Evolutionary conservation across 176 grass and related monocot species (phyloP), one percentile per base, ranked within the genome.

Genomic region (Cenchrus purpureus): DNA sequence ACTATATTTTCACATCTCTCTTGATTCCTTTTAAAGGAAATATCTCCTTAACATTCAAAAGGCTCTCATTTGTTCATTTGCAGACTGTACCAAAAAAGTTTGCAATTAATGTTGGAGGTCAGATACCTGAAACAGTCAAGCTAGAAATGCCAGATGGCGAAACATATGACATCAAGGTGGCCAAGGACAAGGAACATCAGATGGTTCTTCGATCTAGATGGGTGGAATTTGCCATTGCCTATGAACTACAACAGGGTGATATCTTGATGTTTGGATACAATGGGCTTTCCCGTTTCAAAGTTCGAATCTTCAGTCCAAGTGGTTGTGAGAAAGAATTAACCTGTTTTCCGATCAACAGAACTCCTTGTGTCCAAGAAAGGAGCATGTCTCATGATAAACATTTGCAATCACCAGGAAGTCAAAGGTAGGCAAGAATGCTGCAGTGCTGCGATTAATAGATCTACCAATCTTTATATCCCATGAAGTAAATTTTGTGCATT

Each of bases 271-370:
- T 90, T 52, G 73, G 76, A 68, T 85, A 85, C 55, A 79, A 20
- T 51, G 71, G 88, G 25, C 57, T 76, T 4, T 87, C 84, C 2
- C 79, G 44, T 40, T 67, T 67, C 31, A 12, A 90, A 67, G 91
- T 92, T 66, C 34, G 59, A 20, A 84, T 92, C 25, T 92, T 87
- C 71, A 77, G 73, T 53, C 58, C 65, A 60, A 87, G 70, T 87
- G 58, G 54, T 8, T 90, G 82, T 49, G 85, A 87, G 64, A 93
- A 93, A 65, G 43, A 58, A 14, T 54, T 29, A 64, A 17, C 65
- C 14, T 34, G 32, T 17, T 65, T 46, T 53, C 7, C 48, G 25
- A 69, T 48, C 44, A 22, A 48, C 43, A 48, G 19, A 10, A 12
- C 48, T 71, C 42, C 68, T 48, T 70, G 42, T 22, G 68, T 70